Evolutionary conservation across 1,284 basidiomycete species (phyloP), one percentile per base, ranked within the genome.

Genomic region (Ceratobasidium sp.): DNA sequence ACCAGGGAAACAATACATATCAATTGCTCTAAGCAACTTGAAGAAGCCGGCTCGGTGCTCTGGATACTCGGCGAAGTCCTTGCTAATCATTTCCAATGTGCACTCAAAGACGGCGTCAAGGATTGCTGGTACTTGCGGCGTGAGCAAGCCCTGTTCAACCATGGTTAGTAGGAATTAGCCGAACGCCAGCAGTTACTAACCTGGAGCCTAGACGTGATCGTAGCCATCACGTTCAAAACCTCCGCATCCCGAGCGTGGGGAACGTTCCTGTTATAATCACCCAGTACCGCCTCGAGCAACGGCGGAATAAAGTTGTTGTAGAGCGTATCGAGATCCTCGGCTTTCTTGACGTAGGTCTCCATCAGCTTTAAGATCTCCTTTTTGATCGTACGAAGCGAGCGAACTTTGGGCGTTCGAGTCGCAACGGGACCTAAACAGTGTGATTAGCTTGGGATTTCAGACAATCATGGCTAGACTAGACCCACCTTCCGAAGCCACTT

Each of bases 41-140:
- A 96, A 99, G 87, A 99, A 97, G 64, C 95, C 96, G 38, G 92
- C 90, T 70, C 97, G 93, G 79, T 99, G 96, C 79, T 99, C 97
- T 25, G 97, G 97, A 82, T 87, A 99, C 80, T 99, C 97, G 22
- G 96, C 84, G 76, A 99, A 97, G 82, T 99, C 97, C 84, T 97
- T 93, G 80, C 97, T 98, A 79, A 99, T 99, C 97, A 99, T 99
- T 76, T 90, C 91, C 72, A 99, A 82, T 3, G 97, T 99, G 47
- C 94, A 94, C 80, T 98, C 96, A 75, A 99, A 99, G 58, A 99
- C 93, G 17, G 96, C 95, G 75, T 99, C 97, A 42, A 99, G 85
- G 70, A 98, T 93, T 2, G 96, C 92, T 1, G 92, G 90, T n/a
- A 99, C 92, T 87, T 99, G 96, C 34, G 94, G 92, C 8, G 92